phyloP scores from a whole-genome alignment of 768 basidiomycete genomes.

The Cubamyces sp. region DNA sequence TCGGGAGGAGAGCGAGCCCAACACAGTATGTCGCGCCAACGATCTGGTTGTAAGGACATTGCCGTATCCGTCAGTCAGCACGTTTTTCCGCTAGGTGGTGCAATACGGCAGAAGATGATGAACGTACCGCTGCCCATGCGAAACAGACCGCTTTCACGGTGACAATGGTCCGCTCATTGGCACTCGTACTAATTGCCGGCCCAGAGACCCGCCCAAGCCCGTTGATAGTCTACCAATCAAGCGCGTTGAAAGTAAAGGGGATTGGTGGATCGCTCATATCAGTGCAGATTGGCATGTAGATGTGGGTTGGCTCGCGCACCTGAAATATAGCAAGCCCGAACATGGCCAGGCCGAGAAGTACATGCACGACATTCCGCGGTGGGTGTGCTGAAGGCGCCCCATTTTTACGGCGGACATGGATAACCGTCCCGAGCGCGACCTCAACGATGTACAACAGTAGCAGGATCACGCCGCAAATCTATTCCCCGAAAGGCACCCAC shows the following conservation, averaged over 20 bases:
- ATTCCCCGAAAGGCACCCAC: constrained; percentile 1
- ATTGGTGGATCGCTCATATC: too few relatives aligned
- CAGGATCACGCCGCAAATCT: constrained; percentile 59
- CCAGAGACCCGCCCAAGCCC: constrained; percentile 19
- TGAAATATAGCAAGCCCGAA: constrained; percentile 57
- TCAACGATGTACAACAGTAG: constrained; percentile 56
- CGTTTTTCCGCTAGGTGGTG: not conserved
- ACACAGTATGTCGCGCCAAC: constrained; percentile 49
- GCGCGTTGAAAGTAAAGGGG: not conserved
- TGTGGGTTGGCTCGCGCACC: constrained; percentile 35
- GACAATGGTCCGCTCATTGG: constrained; percentile 30
- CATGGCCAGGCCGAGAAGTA: constrained; percentile 52
- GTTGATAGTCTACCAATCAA: constrained; percentile 20
- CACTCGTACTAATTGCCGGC: constrained; percentile 10
- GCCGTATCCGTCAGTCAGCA: constrained; percentile 9
- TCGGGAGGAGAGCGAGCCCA: constrained; percentile 38
- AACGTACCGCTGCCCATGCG: constrained; percentile 42
- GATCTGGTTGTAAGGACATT: constrained; percentile 13
- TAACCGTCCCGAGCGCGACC: constrained; percentile 53
- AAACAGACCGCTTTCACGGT: constrained; percentile 44
- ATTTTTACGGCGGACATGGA: constrained; percentile 47
- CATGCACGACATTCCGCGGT: constrained; percentile 59
- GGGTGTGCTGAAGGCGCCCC: constrained; percentile 43
- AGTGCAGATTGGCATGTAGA: too few relatives aligned
- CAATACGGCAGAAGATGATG: not conserved